Evolutionary conservation across 106 monocot species (phyloP), one percentile per base, ranked within the genome.

Genomic region (Apostasia shenzhenica): DNA sequence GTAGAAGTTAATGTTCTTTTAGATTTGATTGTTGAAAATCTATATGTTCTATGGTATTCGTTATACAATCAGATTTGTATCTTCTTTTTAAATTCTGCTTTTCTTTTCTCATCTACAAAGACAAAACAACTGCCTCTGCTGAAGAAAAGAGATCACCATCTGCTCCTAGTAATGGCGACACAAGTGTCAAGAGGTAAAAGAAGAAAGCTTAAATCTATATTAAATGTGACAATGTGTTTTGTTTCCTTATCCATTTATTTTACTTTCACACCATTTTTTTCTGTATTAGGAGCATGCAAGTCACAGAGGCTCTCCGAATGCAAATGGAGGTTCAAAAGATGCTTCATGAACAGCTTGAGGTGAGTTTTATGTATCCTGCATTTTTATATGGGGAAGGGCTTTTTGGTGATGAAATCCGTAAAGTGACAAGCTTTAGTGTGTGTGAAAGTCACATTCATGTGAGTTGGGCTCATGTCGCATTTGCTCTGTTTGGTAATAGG

Each of bases 311-410:
- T 59, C 75, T 95, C 39, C 59, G 80, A 68, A 83, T 88, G 65
- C 94, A 95, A 75, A 95, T 95, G 52, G 91, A 91, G 72, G 91
- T 95, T 67, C 94, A 95, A 72, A 95, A 95, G 66, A 88, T 91
- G 79, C 78, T 95, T 2, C 94, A 95, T 69, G 88, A 95, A 83
- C 94, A 95, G 67, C 91, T 95, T 68, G 94, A 95, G 83, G 94
- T 84, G 76, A 59, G 76, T 43, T 73, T 59, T 41, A 39, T 59
- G 41, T 59, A 2, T 41, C 41, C 5, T 40, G 8, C n/a, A 40
- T 59, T 50, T 50, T 26, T 26, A 26, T 26, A 26, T 26, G 26
- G 26, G 26, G 26, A 26, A 26, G 26, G 26, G 26, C 26, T 26
- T 26, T 26, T 26, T 26, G 26, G 26, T 26, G 26, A 26, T 26